Percentiles rank a stretch among this genome's conserved stretches.
Evolutionary conservation across 2,329 filamentous ascomycete species (phyloP).

Genomic region (Blumeria hordei): DNA sequence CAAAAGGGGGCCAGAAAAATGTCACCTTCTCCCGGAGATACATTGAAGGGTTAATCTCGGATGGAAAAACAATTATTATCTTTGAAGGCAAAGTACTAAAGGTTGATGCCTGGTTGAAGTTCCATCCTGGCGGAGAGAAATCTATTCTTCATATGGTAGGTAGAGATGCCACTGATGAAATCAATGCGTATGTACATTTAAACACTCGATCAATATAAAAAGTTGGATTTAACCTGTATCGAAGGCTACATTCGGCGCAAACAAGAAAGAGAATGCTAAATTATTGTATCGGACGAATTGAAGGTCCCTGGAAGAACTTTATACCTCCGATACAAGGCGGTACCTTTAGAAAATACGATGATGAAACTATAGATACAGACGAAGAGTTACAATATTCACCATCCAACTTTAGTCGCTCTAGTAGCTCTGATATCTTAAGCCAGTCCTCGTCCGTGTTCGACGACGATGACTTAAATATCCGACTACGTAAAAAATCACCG

Average conservation of each 20-base stretch:
- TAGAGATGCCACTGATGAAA: slow-evolving; percentile 81
- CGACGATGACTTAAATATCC: slow-evolving; percentile 5
- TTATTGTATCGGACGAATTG: slow-evolving; percentile 63
- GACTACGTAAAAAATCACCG: slow-evolving; percentile 6
- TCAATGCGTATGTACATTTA: slow-evolving; percentile 45
- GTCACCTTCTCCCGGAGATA: slow-evolving; percentile 32
- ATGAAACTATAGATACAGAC: slow-evolving; percentile 19
- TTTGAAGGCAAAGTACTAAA: slow-evolving; percentile 62
- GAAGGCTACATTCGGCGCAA: slow-evolving; percentile 59
- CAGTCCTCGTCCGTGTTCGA: slow-evolving; percentile 16
- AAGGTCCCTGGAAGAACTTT: slow-evolving; percentile 72
- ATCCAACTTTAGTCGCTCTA: neutral
- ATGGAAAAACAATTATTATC: slow-evolving; percentile 58
- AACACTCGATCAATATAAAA: neutral
- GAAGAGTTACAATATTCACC: slow-evolving; percentile 12
- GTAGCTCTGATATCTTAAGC: slow-evolving; percentile 11
- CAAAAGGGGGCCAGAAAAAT: slow-evolving; percentile 3
- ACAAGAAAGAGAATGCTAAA: slow-evolving; percentile 50
- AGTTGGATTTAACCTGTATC: neutral
- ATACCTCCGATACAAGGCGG: slow-evolving; percentile 80
- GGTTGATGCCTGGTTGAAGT: slow-evolving; percentile 68
- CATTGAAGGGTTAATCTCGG: slow-evolving; percentile 63
- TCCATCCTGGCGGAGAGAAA: slow-evolving; percentile 80
- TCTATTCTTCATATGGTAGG: slow-evolving; percentile 85
- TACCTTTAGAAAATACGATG: slow-evolving; percentile 33